Base-by-base conservation (phyloP, 768 basidiomycete species). In the Pleurotus ostreatus region DNA sequence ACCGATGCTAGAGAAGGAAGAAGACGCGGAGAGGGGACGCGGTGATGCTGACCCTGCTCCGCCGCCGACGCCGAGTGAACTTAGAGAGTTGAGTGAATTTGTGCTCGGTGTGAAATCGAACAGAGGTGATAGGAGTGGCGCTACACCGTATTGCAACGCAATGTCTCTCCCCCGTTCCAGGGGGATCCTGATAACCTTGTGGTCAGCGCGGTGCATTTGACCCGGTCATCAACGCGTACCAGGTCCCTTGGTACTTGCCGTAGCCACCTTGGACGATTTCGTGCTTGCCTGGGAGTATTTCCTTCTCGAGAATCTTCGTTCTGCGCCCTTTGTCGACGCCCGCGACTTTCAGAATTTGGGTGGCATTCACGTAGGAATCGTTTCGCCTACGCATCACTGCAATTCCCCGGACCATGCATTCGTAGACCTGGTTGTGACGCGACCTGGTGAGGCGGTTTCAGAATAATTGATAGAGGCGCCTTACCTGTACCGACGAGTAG, bases 261-360 rank as follows among this genome's bases (percentile, higher is more conserved):
- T 98, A 98, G 26, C 97, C 97, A 39, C 97, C 97, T 70, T 98
- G 97, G 4, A 99, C 93, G 69, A 98, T 98, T 71, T 99, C 96
- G 71, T 97, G 93, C 71, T 89, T 88, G 46, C 94, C 94, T 56
- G 90, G 89, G 43, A 95, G 81, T 60, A 99, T 93, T 74, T 99
- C 96, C 71, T 95, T 97, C 79, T 98, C 91, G 12, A 93, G 77
- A 54, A 98, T 97, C 81, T 98, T 98, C 13, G 96, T 98, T 40
- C 97, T 82, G 44, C 89, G 84, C 1, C 94, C 94, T 72, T 99
- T 99, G 76, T 96, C 94, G 59, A 98, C 90, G 41, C 97, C 97
- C 5, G 96, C 95, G 39, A 99, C 96, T 73, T 99, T 99, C 63
- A 99, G 84, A 59, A 99, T 98, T 71, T 99, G 97, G 2, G 97